Evolutionary conservation across 306 rosid genomes (phyloP).

Genomic region (Quercus bicolor): DNA sequence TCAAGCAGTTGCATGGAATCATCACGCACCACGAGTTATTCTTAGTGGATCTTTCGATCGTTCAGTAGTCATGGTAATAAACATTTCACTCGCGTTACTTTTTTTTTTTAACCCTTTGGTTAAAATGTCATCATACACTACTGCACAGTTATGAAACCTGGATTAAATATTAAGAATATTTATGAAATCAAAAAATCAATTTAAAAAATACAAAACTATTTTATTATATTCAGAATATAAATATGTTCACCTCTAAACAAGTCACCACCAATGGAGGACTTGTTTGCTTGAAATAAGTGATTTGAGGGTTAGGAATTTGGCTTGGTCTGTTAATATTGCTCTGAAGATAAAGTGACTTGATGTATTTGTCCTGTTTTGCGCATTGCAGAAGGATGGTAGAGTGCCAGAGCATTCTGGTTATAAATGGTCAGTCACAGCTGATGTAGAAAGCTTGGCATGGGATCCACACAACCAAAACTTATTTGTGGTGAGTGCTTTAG

Average conservation of each 20-base stretch:
- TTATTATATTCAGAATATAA: neutral
- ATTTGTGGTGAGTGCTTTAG: slow-evolving; percentile 63
- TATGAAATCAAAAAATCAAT: no score
- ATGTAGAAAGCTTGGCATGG: slow-evolving; percentile 96
- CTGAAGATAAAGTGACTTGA: neutral
- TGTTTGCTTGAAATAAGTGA: slow-evolving; percentile 4
- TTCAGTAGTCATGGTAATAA: slow-evolving; percentile 73
- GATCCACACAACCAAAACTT: slow-evolving; percentile 81
- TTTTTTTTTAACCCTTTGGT: neutral
- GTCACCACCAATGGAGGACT: neutral
- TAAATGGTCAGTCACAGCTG: slow-evolving; percentile 71
- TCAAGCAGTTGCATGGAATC: slow-evolving; percentile 93
- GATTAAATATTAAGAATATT: no score
- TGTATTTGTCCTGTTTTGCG: slow-evolving; percentile 16
- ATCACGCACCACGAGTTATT: slow-evolving; percentile 66
- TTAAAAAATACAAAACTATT: no score
- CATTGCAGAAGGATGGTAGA: slow-evolving; percentile 84
- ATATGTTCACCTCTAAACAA: neutral
- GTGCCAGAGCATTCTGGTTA: slow-evolving; percentile 77
- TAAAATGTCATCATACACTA: neutral
- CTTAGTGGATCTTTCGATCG: slow-evolving; percentile 95
- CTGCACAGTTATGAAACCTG: neutral
- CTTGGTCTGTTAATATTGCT: neutral
- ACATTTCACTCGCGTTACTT: neutral
- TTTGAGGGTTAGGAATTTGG: neutral